A percentile compares a stretch with the other conserved stretches of the same genome.
Evolutionary conservation across 2,329 filamentous ascomycete species (phyloP).

Genomic region (Alternaria sp.): DNA sequence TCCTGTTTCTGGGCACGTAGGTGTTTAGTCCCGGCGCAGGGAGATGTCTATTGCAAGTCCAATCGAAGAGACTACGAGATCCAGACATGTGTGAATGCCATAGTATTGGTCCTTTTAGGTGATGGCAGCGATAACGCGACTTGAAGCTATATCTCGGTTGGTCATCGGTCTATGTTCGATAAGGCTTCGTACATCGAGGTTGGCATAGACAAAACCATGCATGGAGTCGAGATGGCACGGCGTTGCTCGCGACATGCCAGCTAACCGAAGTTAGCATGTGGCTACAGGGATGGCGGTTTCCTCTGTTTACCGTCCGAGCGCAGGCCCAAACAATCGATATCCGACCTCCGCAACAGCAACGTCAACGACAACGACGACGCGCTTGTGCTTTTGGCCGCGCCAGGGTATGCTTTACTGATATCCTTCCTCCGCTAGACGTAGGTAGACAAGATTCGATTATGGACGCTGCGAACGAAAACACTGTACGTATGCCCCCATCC

Average conservation of each 20-base stretch:
- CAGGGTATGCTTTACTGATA: constrained; percentile 15
- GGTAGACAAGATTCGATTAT: constrained; percentile 14
- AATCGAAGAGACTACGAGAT: no score
- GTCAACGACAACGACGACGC: constrained; percentile 10
- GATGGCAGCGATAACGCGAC: no score
- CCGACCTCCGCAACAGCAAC: constrained; percentile 10
- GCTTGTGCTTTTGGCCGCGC: constrained; percentile 11
- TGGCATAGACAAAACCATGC: no score
- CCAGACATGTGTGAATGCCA: no score
- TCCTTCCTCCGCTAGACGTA: constrained; percentile 11
- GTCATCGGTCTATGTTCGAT: no score
- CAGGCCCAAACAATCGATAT: constrained; percentile 19
- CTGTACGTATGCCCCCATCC: constrained; percentile 28
- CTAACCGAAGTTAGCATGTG: constrained; percentile 9
- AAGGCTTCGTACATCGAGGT: no score
- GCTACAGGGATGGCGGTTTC: constrained; percentile 13
- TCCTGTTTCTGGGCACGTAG: no score
- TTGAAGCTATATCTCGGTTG: no score
- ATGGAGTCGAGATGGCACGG: not conserved
- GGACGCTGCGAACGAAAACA: constrained; percentile 41
- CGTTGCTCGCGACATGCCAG: constrained; percentile 1
- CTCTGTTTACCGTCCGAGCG: constrained; percentile 21
- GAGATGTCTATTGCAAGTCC: no score
- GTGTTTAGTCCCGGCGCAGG: no score
- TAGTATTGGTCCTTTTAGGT: no score